Evolutionary conservation across 805 yeast species (phyloP), one percentile per base, ranked within the genome.

Genomic region (Starmerella ratchasimensis): DNA sequence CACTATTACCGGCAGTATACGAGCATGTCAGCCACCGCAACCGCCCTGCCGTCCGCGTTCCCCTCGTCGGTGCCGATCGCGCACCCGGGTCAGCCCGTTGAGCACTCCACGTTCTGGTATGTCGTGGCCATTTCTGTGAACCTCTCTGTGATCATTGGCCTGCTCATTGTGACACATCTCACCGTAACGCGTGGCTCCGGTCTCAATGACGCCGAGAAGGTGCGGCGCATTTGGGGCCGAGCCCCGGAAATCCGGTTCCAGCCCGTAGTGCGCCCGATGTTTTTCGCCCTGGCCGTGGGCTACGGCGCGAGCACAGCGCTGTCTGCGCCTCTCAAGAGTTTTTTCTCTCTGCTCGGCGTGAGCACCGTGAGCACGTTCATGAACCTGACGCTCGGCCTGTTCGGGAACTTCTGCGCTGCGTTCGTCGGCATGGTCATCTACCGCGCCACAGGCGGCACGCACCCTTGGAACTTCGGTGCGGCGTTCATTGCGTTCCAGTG

Each of bases 181-280:
- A 51, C 55, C 1, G 49, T 51, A 3, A 27, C 30, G 22, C 35
- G 42, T 34, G 51, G 55, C 22, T 48, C 53, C 14, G 55, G 55
- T 5, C 38, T 51, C 30, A 47, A 43, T 20, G 55, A 51, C 38
- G 53, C 54, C 1, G 55, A 51, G 28, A 51, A 51, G 40, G 36
- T 51, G 11, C 50, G 51, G 28, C 51, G 55, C n/a, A 48, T 51
- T 26, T 51, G 55, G 55, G 45, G 49, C 28, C 55, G 55, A 22
- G 46, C 52, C 16, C 42, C 47, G 19, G 55, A 51, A 24, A 51
- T 51, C 39, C 39, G 55, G n/a, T 50, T 37, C 41, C 55, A 51
- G 47, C 55, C 55, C 10, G 50, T 51, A 2, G 29, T 33, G 35
- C 36, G 42, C n/a, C 49, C 53, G 31, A 39, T 50, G 29, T 17